Base-by-base conservation (phyloP, 352 stramenopile species). In the Elongisporangium anandrum region DNA sequence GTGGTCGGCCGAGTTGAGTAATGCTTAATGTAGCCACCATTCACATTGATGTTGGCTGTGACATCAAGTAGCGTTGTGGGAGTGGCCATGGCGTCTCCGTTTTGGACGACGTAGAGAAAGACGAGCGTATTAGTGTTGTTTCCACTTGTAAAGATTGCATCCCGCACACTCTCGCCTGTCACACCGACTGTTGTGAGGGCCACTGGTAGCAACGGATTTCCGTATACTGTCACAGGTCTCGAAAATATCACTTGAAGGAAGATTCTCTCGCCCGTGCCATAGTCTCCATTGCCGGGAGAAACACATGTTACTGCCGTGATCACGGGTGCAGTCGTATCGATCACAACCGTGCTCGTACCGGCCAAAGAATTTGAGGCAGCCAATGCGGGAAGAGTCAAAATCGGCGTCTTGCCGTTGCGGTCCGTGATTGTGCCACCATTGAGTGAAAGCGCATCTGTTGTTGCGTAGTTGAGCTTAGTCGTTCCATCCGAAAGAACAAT, bases 31-130 rank as follows among this genome's bases (percentile, higher is more conserved):
- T 79, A 88, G 13, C 74, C 81, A 47, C 73, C 81, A 20, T 87
- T 88, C 4, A 80, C 53, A 17, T 87, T 77, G 19, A 95, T 73
- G 16, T 57, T 75, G 1, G 73, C 61, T 17, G 68, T 82, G 49
- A 82, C 79, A 54, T 88, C 82, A 50, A 94, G 61, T 1, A 15
- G 12, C 2, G 34, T 45, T 1, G 34, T 45, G 34, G 13, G 34
- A 2, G 50, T 67, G 2, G 63, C 68, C 4, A 77, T 68, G 1
- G 71, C 59, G 26, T 93, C 84, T 17, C 81, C 84, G 19, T 38
- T 67, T 50, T 90, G 71, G 2, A 94, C 82, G 3, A 77, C 66
- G 59, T 93, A 95, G 15, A 79, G 45, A 60, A 95, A 95, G 8
- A 81, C 54, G 3, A 95, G 70, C 0, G 68, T 76, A 47, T 81